These are phyloP conservation scores for Musa troglodytarum DNA, from an alignment of 176 grass and related monocot genomes.

Conservation along the genomic window DNA sequence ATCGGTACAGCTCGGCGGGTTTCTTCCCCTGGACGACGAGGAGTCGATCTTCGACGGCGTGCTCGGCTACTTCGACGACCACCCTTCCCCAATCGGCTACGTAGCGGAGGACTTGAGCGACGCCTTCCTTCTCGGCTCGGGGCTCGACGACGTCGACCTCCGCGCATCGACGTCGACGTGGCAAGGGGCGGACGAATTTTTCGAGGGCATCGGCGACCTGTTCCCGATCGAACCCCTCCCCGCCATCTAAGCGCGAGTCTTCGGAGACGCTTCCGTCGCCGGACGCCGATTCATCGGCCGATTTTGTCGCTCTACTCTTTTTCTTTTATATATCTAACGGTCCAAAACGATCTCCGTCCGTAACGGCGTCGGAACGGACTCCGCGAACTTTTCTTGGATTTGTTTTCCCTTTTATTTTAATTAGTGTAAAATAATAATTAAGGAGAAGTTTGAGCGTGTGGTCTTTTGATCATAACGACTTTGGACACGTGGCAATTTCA, in stretches of 20 bases:
- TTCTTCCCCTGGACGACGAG: constrained; percentile 25
- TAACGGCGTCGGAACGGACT: background rate
- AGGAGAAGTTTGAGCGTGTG: too few relatives aligned
- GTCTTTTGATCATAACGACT: background rate
- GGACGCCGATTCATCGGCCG: constrained; percentile 28
- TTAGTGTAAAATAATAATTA: too few relatives aligned
- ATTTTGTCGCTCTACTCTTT: constrained; percentile 34
- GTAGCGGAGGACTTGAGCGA: background rate
- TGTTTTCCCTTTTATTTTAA: background rate
- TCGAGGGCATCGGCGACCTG: constrained; percentile 74
- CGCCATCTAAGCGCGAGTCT: constrained; percentile 5
- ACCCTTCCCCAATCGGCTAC: background rate
- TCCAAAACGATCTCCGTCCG: constrained; percentile 1
- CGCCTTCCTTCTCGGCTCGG: constrained; percentile 2
- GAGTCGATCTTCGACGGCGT: constrained; percentile 43
- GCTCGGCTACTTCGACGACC: constrained; percentile 23
- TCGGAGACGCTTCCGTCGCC: constrained; percentile 9
- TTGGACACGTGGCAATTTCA: background rate
- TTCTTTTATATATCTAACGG: constrained; percentile 16
- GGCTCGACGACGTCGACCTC: background rate
- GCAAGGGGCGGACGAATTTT: constrained; percentile 46
- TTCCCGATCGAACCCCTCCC: constrained; percentile 53
- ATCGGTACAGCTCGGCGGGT: background rate
- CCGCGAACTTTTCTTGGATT: constrained; percentile 14
- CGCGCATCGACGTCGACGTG: background rate